Conservation (phyloP, 1,139 yeast species). For the Nakaseomyces sp. region DNA sequence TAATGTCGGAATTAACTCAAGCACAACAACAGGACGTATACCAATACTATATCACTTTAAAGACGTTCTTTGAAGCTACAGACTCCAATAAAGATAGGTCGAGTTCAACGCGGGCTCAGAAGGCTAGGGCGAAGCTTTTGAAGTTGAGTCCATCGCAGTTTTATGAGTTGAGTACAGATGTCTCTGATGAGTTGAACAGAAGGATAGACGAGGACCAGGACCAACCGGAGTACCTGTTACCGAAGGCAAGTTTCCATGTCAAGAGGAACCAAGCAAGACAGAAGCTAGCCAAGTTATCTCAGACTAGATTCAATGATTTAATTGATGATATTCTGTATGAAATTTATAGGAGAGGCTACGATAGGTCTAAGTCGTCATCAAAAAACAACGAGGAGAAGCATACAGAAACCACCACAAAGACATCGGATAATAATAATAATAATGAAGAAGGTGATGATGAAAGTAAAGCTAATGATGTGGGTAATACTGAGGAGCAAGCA, state of each 20-base stretch:
- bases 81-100: constrained; percentile 21
- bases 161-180: constrained; percentile 83
- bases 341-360: constrained; percentile 61
- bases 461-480: background rate
- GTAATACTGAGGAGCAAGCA: background rate
- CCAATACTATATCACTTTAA: constrained; percentile 17
- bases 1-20: background rate
- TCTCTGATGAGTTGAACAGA: constrained; percentile 79
- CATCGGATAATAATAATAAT: no score
- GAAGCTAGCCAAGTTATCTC: constrained; percentile 78
- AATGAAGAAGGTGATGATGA: background rate
- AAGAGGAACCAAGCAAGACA: constrained; percentile 94
- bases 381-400: no score
- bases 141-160: constrained; percentile 80
- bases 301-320: constrained; percentile 75
- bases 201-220: constrained; percentile 46
- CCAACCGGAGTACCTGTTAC: constrained; percentile 57
- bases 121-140: constrained; percentile 78
- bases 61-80: constrained; percentile 18
- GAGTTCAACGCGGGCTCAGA: constrained; percentile 50
- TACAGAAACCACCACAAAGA: no score
- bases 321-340: constrained; percentile 85
- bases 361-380: background rate
- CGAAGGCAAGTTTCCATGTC: constrained; percentile 74
- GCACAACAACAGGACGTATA: constrained; percentile 14